phyloP scores from a whole-genome alignment of 768 basidiomycete species.

The Panellus pusillus region DNA sequence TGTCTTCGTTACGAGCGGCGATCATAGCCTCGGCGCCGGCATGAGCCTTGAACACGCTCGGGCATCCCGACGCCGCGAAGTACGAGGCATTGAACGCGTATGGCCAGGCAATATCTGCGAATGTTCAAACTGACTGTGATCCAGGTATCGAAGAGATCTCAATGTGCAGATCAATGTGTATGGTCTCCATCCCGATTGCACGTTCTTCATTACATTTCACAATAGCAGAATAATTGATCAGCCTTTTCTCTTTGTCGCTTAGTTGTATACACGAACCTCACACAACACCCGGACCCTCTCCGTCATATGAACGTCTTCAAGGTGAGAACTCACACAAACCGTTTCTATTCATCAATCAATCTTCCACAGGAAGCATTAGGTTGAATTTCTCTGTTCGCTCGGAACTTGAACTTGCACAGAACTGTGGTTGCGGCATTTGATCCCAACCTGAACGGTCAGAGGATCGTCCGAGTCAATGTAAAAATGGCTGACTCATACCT shows the following conservation, averaged over 20 bases:
- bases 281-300: no score
- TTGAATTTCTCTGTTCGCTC: not conserved
- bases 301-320: not conserved
- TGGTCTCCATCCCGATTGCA: not conserved
- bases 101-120: not conserved
- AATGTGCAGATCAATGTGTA: not conserved
- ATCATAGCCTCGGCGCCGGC: no score
- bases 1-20: no score
- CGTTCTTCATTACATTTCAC: no score
- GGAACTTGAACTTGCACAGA: not conserved
- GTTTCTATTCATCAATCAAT: not conserved
- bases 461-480: no score
- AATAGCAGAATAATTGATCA: no score
- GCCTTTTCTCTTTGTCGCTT: no score
- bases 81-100: not conserved
- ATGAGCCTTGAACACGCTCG: no score
- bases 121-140: not conserved
- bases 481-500: conserved; percentile 7
- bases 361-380: not conserved
- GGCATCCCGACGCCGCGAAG: no score
- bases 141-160: not conserved
- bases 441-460: conserved; percentile 7
- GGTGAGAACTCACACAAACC: no score
- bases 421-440: conserved; percentile 18
- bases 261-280: no score